phyloP scores from a whole-genome alignment of 768 basidiomycete genomes.

The Naganishia vishniacii region DNA sequence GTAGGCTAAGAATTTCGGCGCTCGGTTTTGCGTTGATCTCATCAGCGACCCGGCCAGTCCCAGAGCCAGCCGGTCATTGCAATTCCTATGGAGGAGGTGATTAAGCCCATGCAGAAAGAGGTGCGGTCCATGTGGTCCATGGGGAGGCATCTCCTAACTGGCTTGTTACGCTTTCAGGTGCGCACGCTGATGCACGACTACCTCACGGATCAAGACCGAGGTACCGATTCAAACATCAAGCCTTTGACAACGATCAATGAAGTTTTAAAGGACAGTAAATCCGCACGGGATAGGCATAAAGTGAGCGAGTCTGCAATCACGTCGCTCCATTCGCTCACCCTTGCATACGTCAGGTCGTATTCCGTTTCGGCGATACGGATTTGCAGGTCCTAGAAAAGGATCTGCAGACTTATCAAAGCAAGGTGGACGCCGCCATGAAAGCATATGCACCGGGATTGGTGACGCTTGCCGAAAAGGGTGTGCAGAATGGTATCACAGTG shows the following conservation, averaged over 20 bases:
- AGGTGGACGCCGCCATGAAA: conserved; percentile 71
- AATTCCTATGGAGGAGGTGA: conserved; percentile 73
- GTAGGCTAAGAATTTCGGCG: too few relatives aligned
- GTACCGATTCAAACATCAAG: conserved; percentile 69
- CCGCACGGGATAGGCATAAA: conserved; percentile 71
- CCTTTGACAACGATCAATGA: conserved; percentile 92
- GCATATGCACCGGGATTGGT: conserved; percentile 93
- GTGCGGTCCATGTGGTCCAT: too few relatives aligned
- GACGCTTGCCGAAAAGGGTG: conserved; percentile 50
- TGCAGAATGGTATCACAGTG: conserved; percentile 41
- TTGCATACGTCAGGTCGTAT: conserved; percentile 59
- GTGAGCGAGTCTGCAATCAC: conserved; percentile 49
- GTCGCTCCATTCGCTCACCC: background rate
- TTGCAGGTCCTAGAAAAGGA: conserved; percentile 62
- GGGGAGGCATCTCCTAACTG: too few relatives aligned
- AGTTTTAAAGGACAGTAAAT: conserved; percentile 75
- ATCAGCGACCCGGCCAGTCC: conserved; percentile 56
- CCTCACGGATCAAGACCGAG: conserved; percentile 83
- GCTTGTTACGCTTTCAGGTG: too few relatives aligned
- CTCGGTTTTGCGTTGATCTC: background rate
- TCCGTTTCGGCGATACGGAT: conserved; percentile 89
- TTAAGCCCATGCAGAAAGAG: conserved; percentile 83
- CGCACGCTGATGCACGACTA: conserved; percentile 79
- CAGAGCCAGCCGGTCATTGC: conserved; percentile 43
- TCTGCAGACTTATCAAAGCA: conserved; percentile 74